These are phyloP conservation scores for Calendula officinalis DNA, from an alignment of 129 eudicot species.

Conservation along the genomic window DNA sequence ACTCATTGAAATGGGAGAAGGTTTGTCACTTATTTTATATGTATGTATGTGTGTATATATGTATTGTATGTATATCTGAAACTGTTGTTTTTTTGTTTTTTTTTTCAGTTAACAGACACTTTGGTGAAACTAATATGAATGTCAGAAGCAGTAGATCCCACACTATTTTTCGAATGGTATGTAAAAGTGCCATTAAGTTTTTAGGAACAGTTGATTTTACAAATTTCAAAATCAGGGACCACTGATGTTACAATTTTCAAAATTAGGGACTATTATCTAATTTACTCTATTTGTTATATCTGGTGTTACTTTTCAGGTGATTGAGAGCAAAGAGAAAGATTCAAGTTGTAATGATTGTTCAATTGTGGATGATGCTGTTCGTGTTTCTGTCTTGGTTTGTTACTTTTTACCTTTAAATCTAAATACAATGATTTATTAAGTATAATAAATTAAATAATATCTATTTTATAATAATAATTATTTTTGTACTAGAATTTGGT, in stretches of 20 bases:
- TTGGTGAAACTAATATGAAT: constrained; percentile 99
- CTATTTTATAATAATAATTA: background rate
- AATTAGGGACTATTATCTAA: too few species aligned
- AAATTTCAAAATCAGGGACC: too few species aligned
- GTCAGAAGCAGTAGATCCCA: constrained; percentile 97
- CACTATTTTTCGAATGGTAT: constrained; percentile 96
- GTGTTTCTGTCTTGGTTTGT: constrained; percentile 96
- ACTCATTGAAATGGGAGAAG: constrained; percentile 92
- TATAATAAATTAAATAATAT: background rate
- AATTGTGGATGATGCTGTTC: constrained; percentile 67
- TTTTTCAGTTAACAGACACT: constrained; percentile 83
- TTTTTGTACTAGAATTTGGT: constrained; percentile 65
- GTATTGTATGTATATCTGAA: constrained; percentile 11
- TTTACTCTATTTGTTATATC: background rate
- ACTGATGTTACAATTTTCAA: too few species aligned
- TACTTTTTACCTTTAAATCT: background rate
- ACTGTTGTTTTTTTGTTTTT: constrained; percentile 14
- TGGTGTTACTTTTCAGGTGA: constrained; percentile 54
- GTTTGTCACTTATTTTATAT: constrained; percentile 33
- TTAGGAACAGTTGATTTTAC: too few species aligned
- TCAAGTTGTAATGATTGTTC: constrained; percentile 32
- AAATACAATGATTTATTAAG: background rate
- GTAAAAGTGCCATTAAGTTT: background rate
- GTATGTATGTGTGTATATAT: background rate
- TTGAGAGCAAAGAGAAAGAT: constrained; percentile 91